Evolutionary conservation across 495 filamentous ascomycete genomes (phyloP).

Genomic region (Penicillium arizonense): DNA sequence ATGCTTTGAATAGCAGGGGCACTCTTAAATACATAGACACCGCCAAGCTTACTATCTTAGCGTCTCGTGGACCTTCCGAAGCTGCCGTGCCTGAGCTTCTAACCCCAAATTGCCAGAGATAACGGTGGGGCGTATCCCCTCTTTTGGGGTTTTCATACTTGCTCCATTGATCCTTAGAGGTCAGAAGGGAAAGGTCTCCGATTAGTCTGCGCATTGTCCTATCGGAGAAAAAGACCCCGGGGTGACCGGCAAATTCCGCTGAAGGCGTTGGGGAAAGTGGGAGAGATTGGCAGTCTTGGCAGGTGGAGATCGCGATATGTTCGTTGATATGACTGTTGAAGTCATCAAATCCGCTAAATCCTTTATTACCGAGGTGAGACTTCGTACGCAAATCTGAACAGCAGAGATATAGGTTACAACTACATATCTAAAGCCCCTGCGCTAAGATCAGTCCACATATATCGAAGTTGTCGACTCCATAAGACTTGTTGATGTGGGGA

Average conservation of each 20-base stretch:
- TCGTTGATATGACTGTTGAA: no score
- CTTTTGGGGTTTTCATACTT: background rate
- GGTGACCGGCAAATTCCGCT: background rate
- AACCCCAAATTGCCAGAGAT: background rate
- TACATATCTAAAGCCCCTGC: no score
- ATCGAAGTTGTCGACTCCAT: no score
- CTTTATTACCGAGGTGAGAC: no score
- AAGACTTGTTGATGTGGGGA: no score
- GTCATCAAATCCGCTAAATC: no score
- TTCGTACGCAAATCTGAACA: no score
- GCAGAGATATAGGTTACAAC: background rate
- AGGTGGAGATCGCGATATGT: no score
- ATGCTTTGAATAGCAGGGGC: background rate
- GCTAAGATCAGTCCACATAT: no score
- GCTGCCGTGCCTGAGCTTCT: background rate
- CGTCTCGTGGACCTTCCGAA: background rate
- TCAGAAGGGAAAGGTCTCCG: no score
- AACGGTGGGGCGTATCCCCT: background rate
- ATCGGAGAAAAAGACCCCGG: background rate
- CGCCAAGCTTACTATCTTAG: background rate
- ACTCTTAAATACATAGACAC: background rate
- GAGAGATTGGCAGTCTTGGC: no score
- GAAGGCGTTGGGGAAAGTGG: background rate
- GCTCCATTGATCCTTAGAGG: background rate
- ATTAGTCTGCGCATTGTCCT: background rate